Evolutionary conservation across 2,329 filamentous ascomycete species (phyloP), one percentile per base, ranked within the genome.

Genomic region (Ceratocystis alfenasii): DNA sequence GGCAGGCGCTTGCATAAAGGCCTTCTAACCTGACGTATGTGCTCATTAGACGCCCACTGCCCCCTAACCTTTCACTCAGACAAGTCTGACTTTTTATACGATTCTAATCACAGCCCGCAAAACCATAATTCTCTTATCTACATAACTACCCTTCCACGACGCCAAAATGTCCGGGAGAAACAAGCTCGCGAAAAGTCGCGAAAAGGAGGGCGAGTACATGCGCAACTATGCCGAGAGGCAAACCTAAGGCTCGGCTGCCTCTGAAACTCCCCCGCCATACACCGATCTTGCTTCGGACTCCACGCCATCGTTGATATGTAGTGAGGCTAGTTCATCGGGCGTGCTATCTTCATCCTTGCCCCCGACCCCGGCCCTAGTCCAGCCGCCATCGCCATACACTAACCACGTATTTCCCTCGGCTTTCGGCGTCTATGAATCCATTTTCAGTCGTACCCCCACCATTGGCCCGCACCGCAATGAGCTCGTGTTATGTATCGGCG

Each of bases 351-450:
- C 33, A 17, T 50, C 25, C 28, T 3, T 36, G 28, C 25, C 41
- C 22, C 25, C 30, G 28, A 30, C 28, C 1, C 41, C 17, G 22
- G 3, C 33, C 8, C 53, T 2, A 5, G 8, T 33, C 20, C 22
- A 25, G 1, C 53, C 33, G 20, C 33, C 36, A n/a, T 17, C 64
- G 3, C 6, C 25, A 12, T 28, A 28, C 46, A 20, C 41, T 22
- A 60, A 22, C 15, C 48, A 66, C 25, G 15, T 67, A n/a, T 67
- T 68, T 44, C 65, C 67, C n/a, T 6, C 55, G 7, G 50, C 36
- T 2, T 68, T 68, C 45, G 33, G 41, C n/a, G 36, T 68, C 41
- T 68, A 68, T 28, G 63, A 66, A 41, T 44, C 25, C 25, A 61
- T 62, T 8, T 45, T 62, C 60, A 63, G 62, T 6, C 45, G 59